Percentiles rank a stretch among this genome's conserved stretches.
phyloP scores from a whole-genome alignment of 208 protist species.

The Leishmania turanica region DNA sequence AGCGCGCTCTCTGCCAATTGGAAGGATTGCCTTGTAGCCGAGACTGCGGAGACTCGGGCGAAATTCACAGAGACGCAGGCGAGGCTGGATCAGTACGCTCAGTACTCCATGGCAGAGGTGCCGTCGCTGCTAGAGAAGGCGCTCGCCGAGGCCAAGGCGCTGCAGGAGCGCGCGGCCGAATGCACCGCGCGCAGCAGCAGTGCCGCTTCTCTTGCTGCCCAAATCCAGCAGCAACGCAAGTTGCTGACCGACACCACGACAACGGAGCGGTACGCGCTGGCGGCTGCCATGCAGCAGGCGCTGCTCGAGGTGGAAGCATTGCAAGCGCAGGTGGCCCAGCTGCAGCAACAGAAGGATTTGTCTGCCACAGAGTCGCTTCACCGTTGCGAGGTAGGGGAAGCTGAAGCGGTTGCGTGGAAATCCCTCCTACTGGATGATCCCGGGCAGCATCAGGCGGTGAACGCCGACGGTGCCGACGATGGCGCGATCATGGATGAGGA shows the following conservation, averaged over 20 bases:
- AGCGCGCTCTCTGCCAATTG: conserved; percentile 7
- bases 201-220: conserved; percentile 6
- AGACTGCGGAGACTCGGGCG: background rate
- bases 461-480: background rate
- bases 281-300: conserved; percentile 4
- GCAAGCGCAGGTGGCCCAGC: conserved; percentile 13
- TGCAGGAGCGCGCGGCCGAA: conserved; percentile 24
- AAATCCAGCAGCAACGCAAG: conserved; percentile 5
- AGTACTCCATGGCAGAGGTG: conserved; percentile 45
- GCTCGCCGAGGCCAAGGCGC: conserved; percentile 11
- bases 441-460: background rate
- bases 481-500: background rate
- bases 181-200: conserved; percentile 4
- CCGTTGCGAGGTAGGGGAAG: background rate
- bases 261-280: conserved; percentile 1
- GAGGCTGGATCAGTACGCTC: conserved; percentile 59
- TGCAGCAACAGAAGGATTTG: conserved; percentile 5
- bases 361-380: background rate
- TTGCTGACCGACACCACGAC: conserved; percentile 1
- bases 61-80: conserved; percentile 18
- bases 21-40: conserved; percentile 3
- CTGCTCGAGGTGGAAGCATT: conserved; percentile 1
- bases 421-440: background rate
- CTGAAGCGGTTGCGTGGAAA: conserved; percentile 7
- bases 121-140: conserved; percentile 41